Evolutionary conservation across 495 filamentous ascomycete species (phyloP).

Genomic region (Tuber umbilicatum): DNA sequence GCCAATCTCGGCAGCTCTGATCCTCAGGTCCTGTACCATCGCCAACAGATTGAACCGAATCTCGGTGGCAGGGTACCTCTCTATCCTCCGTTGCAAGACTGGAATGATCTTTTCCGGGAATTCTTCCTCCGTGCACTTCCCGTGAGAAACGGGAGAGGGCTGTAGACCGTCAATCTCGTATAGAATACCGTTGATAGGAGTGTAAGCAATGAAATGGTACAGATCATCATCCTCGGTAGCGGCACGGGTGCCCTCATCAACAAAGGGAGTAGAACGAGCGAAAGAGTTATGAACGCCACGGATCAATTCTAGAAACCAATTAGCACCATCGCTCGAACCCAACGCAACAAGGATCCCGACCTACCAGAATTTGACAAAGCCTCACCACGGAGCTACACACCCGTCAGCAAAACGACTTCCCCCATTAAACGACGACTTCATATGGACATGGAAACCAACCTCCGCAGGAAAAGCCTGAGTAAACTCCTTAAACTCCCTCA

Average conservation of each 20-base stretch:
- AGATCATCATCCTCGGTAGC: conserved; percentile 66
- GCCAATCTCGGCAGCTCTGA: conserved; percentile 70
- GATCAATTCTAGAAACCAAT: conserved; percentile 62
- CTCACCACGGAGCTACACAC: conserved; percentile 51
- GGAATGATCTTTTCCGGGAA: conserved; percentile 81
- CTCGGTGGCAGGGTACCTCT: conserved; percentile 74
- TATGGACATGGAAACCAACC: conserved; percentile 40
- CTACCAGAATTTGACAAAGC: conserved; percentile 52
- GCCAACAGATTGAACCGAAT: conserved; percentile 95
- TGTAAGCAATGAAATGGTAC: conserved; percentile 98
- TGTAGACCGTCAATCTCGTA: conserved; percentile 96
- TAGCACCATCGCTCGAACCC: not conserved
- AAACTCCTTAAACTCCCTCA: conserved; percentile 84
- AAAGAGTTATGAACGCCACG: conserved; percentile 91
- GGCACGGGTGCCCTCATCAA: conserved; percentile 70
- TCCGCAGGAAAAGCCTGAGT: conserved; percentile 80
- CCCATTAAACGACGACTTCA: not conserved
- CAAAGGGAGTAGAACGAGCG: conserved; percentile 78
- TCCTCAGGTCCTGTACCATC: conserved; percentile 73
- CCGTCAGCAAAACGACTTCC: conserved; percentile 14
- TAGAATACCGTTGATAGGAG: conserved; percentile 64
- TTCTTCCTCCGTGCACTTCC: conserved; percentile 56
- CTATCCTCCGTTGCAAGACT: conserved; percentile 76
- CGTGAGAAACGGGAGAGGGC: conserved; percentile 84
- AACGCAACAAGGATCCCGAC: conserved; percentile 5